A percentile compares a stretch with the other conserved stretches of the same genome.
Evolutionary conservation across 305 asterid species (phyloP).

Genomic region (Stenogyne calaminthoides): DNA sequence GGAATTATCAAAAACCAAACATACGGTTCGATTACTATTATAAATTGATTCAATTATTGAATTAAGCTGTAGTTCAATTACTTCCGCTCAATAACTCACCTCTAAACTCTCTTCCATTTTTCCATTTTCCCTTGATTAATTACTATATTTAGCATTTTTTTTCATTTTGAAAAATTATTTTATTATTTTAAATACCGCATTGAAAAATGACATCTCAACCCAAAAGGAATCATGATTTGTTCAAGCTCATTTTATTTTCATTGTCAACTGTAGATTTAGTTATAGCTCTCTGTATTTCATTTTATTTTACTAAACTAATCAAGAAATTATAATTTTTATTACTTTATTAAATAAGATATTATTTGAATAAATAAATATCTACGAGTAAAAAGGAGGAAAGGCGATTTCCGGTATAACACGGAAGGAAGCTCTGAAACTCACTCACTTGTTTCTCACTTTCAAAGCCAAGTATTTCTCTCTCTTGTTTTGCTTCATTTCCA

Average conservation of each 20-base stretch:
- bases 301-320: background rate
- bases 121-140: no score
- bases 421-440: constrained; percentile 34
- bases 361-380: background rate
- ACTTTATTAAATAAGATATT: background rate
- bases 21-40: no score
- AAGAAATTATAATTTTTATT: background rate
- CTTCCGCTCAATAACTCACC: no score
- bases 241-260: background rate
- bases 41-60: no score
- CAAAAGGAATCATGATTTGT: background rate
- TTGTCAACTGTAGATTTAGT: background rate
- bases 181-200: constrained; percentile 16
- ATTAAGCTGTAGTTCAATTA: no score
- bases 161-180: background rate
- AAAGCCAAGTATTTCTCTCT: constrained; percentile 26
- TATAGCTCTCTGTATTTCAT: background rate
- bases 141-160: background rate
- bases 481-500: constrained; percentile 18
- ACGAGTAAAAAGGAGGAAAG: background rate
- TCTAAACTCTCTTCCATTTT: no score
- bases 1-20: no score
- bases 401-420: constrained; percentile 40
- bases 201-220: constrained; percentile 27
- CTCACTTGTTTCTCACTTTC: constrained; percentile 26